Evolutionary conservation across 495 filamentous ascomycete species (phyloP).

Genomic region (Lepidopterella palustris): DNA sequence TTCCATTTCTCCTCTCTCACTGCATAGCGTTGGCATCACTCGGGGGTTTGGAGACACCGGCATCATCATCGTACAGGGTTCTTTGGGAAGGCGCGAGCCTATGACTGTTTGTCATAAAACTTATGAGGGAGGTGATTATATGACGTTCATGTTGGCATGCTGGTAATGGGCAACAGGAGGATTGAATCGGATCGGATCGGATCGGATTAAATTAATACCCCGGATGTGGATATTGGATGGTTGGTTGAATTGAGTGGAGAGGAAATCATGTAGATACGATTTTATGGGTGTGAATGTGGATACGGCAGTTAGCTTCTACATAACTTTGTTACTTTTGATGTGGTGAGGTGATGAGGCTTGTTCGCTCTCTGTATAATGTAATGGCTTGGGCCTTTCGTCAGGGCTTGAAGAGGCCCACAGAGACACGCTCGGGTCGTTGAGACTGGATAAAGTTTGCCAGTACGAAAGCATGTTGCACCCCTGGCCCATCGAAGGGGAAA

Average conservation of each 20-base stretch:
- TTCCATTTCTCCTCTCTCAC: not conserved
- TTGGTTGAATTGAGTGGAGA: too few species aligned
- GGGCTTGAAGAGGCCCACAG: too few species aligned
- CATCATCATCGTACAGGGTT: not conserved
- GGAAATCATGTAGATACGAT: not conserved
- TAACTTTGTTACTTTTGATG: not conserved
- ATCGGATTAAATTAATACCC: not conserved
- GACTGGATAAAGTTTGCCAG: too few species aligned
- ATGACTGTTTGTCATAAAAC: not conserved
- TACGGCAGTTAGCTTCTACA: not conserved
- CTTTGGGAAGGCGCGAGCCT: not conserved
- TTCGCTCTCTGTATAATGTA: too few species aligned
- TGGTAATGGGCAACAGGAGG: not conserved
- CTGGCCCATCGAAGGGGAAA: too few species aligned
- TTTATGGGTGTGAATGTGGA: not conserved
- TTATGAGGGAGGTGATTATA: not conserved
- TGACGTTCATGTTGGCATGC: not conserved
- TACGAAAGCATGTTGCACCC: too few species aligned
- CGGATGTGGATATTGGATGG: not conserved
- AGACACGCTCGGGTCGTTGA: too few species aligned
- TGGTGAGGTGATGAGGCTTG: not conserved
- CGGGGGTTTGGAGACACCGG: too few species aligned
- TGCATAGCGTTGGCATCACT: not conserved
- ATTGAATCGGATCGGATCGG: not conserved
- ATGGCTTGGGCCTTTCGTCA: too few species aligned